Conservation (phyloP, 2,329 filamentous ascomycete genomes). For the Sarocladium kiliense region DNA sequence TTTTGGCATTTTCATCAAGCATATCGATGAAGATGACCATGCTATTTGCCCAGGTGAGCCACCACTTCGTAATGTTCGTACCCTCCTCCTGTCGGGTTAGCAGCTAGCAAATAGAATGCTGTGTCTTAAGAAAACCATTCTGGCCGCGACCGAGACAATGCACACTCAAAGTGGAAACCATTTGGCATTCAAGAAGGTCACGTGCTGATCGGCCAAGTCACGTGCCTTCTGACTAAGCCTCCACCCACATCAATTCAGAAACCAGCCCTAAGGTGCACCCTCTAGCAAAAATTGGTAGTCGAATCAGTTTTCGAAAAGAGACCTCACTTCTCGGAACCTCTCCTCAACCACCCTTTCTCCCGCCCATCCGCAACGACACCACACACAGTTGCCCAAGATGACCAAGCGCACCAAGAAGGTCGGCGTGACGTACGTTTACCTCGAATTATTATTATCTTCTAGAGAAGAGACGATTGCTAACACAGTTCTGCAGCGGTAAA, state of each 20-base stretch:
- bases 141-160: too few species aligned
- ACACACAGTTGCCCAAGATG: conserved; percentile 60
- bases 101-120: too few species aligned
- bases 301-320: neutral
- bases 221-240: neutral
- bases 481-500: conserved; percentile 55
- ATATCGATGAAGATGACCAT: too few species aligned
- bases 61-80: too few species aligned
- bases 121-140: too few species aligned
- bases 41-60: too few species aligned
- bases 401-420: conserved; percentile 96
- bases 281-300: conserved; percentile 5
- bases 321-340: conserved; percentile 12
- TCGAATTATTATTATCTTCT: neutral
- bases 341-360: conserved; percentile 22
- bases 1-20: too few species aligned
- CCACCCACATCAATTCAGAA: neutral
- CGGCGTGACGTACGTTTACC: conserved; percentile 67
- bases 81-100: too few species aligned
- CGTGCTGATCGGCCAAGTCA: neutral
- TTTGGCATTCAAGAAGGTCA: neutral
- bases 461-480: conserved; percentile 22
- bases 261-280: conserved; percentile 3
- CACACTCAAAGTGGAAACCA: neutral
- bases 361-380: conserved; percentile 26